A percentile compares a stretch with the other conserved stretches of the same genome.
Evolutionary conservation across 495 filamentous ascomycete genomes (phyloP).

Genomic region (Penicillium goetzii): DNA sequence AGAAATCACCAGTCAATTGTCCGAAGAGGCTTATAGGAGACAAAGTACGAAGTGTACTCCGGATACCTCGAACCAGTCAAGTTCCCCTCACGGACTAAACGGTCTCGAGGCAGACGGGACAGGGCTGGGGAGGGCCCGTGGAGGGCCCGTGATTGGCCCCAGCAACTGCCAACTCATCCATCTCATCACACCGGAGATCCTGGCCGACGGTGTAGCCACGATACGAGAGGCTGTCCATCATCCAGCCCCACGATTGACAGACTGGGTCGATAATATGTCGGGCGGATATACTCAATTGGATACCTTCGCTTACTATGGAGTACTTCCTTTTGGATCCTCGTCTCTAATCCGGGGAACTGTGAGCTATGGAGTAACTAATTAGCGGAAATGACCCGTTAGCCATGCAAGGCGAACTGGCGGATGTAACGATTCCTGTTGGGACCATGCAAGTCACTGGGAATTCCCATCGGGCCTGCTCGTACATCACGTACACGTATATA

Average conservation of each 20-base stretch:
- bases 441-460: constrained; percentile 17
- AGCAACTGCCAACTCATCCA: constrained; percentile 38
- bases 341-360: not conserved
- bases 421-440: constrained; percentile 6
- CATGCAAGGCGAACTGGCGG: constrained; percentile 18
- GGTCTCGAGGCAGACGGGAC: not conserved
- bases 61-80: not conserved
- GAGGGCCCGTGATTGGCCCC: constrained; percentile 30
- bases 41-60: not conserved
- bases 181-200: constrained; percentile 22
- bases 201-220: not conserved
- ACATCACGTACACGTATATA: constrained; percentile 1
- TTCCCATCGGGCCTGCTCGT: constrained; percentile 23
- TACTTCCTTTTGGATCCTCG: not conserved
- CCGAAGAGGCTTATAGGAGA: not conserved
- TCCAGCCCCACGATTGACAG: not conserved
- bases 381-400: not conserved
- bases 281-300: not conserved
- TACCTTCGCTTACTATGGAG: not conserved
- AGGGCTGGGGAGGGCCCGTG: constrained; percentile 4
- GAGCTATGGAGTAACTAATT: not conserved
- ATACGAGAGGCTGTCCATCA: not conserved
- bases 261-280: not conserved
- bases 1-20: not conserved
- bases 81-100: not conserved